These are phyloP conservation scores for Serendipita indica DNA, from an alignment of 768 basidiomycete genomes.

Conservation along the genomic window DNA sequence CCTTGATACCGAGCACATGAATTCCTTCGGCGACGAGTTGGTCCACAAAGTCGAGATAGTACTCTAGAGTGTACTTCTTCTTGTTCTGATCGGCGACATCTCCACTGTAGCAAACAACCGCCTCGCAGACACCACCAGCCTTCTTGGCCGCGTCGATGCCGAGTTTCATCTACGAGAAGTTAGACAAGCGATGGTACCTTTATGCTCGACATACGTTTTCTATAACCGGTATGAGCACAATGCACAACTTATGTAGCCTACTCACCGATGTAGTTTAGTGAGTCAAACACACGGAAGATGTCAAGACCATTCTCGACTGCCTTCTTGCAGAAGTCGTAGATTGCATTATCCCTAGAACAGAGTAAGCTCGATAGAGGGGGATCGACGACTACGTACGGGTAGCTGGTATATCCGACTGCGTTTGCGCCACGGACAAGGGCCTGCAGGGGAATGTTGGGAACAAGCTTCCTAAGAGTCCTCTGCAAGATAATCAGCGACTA, in stretches of 20 bases:
- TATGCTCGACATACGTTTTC: slow-evolving; percentile 45
- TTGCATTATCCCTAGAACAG: slow-evolving; percentile 71
- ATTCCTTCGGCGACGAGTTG: slow-evolving; percentile 89
- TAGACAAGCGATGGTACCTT: neutral
- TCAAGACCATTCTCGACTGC: slow-evolving; percentile 99
- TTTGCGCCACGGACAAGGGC: slow-evolving; percentile 98
- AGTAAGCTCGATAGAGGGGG: slow-evolving; percentile 10
- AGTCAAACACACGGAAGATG: slow-evolving; percentile 99
- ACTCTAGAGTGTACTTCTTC: slow-evolving; percentile 92
- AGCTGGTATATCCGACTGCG: slow-evolving; percentile 96
- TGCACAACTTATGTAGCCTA: slow-evolving; percentile 13
- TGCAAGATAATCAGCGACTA: slow-evolving; percentile 20
- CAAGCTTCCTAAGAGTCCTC: slow-evolving; percentile 85
- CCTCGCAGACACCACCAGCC: slow-evolving; percentile 96
- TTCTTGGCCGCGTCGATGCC: slow-evolving; percentile 99
- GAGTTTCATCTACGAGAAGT: slow-evolving; percentile 62
- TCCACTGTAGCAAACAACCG: slow-evolving; percentile 95
- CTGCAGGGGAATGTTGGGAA: slow-evolving; percentile 97
- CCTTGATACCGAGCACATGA: slow-evolving; percentile 94
- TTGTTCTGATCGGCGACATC: slow-evolving; percentile 91
- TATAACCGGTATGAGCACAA: slow-evolving; percentile 20
- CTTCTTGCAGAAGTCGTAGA: slow-evolving; percentile 99
- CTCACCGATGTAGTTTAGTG: slow-evolving; percentile 93
- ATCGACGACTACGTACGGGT: slow-evolving; percentile 49
- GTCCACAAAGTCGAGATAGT: slow-evolving; percentile 92